A percentile compares a stretch with the other conserved stretches of the same genome.
phyloP scores from a whole-genome alignment of 1,139 yeast genomes.

The Pichia sp. region DNA sequence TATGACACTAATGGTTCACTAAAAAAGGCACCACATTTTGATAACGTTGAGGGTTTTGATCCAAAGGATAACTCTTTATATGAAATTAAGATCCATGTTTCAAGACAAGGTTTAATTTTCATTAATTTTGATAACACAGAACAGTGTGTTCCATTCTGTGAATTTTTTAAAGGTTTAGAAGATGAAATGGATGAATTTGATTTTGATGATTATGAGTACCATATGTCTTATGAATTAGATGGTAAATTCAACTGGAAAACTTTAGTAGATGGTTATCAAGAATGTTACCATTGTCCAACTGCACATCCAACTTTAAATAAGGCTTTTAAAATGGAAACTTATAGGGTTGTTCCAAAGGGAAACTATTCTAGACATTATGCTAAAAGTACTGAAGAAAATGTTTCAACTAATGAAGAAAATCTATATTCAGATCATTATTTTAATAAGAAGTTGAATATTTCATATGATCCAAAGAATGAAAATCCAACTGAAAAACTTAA shows the following conservation, averaged over 20 bases:
- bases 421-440: constrained; percentile 40
- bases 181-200: constrained; percentile 51
- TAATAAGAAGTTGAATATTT: constrained; percentile 34
- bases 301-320: constrained; percentile 56
- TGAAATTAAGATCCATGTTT: constrained; percentile 48
- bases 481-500: constrained; percentile 56
- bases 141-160: constrained; percentile 39
- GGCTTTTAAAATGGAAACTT: constrained; percentile 60
- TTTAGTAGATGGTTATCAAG: constrained; percentile 62
- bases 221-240: constrained; percentile 59
- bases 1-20: constrained; percentile 52
- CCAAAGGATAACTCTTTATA: constrained; percentile 51
- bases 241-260: constrained; percentile 64
- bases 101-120: constrained; percentile 52
- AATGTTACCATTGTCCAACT: constrained; percentile 62
- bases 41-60: constrained; percentile 50
- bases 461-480: constrained; percentile 23
- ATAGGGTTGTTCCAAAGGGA: constrained; percentile 53
- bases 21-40: constrained; percentile 58
- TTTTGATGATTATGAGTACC: constrained; percentile 54
- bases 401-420: constrained; percentile 34
- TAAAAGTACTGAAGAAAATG: constrained; percentile 44
- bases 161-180: constrained; percentile 47
- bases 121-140: constrained; percentile 43
- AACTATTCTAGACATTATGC: constrained; percentile 60